These are phyloP conservation scores for Fusarium siculi DNA, from an alignment of 2,329 filamentous ascomycete genomes.

Conservation along the genomic window DNA sequence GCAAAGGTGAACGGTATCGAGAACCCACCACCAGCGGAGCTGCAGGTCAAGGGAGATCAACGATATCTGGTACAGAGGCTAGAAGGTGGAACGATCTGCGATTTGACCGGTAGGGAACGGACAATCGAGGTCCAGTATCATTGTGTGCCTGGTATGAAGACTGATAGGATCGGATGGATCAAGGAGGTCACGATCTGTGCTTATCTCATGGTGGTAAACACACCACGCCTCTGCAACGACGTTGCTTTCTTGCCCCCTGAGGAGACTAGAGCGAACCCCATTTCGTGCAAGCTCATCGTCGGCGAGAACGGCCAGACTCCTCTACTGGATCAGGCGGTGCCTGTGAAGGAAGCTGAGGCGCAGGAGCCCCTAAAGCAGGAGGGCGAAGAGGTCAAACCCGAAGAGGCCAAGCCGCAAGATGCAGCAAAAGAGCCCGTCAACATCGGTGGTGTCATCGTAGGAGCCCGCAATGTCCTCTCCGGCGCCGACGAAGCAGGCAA, in stretches of 20 bases:
- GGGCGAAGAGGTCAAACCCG: not conserved
- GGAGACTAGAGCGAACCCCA: slow-evolving; percentile 78
- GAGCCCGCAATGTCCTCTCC: slow-evolving; percentile 61
- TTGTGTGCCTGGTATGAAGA: slow-evolving; percentile 79
- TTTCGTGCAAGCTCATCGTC: slow-evolving; percentile 80
- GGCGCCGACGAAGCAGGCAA: slow-evolving; percentile 59
- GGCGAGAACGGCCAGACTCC: slow-evolving; percentile 56
- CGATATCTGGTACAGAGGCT: slow-evolving; percentile 87
- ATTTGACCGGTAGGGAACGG: slow-evolving; percentile 82
- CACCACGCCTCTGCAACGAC: slow-evolving; percentile 87
- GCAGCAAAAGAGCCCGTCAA: slow-evolving; percentile 55
- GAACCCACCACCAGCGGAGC: slow-evolving; percentile 63
- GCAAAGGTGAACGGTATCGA: slow-evolving; percentile 40
- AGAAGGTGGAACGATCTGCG: slow-evolving; percentile 82
- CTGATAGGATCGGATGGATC: slow-evolving; percentile 87
- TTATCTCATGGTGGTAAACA: slow-evolving; percentile 93
- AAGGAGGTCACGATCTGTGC: slow-evolving; percentile 92
- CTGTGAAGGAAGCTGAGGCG: slow-evolving; percentile 45
- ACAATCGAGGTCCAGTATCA: slow-evolving; percentile 85
- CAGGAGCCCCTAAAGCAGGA: slow-evolving; percentile 25
- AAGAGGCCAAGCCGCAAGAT: not conserved
- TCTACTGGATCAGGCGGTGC: slow-evolving; percentile 44
- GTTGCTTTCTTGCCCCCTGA: slow-evolving; percentile 86
- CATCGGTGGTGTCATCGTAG: slow-evolving; percentile 65
- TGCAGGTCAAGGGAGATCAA: slow-evolving; percentile 85